Evolutionary conservation across 2,329 filamentous ascomycete genomes (phyloP), one percentile per base, ranked within the genome.

Genomic region (Aspergillus fischeri): DNA sequence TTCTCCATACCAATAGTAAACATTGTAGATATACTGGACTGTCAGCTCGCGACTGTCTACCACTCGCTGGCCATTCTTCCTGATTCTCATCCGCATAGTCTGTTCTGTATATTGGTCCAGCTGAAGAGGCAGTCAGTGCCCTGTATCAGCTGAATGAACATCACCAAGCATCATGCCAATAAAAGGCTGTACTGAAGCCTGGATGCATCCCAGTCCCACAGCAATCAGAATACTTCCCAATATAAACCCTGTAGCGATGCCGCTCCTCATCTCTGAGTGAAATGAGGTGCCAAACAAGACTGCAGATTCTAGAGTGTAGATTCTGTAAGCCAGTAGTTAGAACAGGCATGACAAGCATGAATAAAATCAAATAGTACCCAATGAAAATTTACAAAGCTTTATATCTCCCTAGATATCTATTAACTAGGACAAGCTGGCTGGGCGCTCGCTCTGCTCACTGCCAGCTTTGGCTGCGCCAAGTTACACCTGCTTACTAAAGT

Each of bases 1-100:
- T 24, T 25, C 10, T 48, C 21, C 53, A 49, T 11, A 56, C 56
- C 53, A 58, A 50, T 53, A 58, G 44, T 52, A 56, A 4, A 52
- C 17, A 20, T 52, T 56, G 42, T 56, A 56, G 2, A 56, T 35
- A 29, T 52, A 52, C 24, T 52, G 54, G 10, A 56, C 20, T n/a
- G 54, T 56, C 21, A 56, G 21, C 4, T 28, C 38, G 17, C 50
- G 54, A 32, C 49, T 45, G 3, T 35, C 29, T 11, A 56, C 48
- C 38, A 52, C 54, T 2, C 32, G 41, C 32, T 56, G 17, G 4
- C 54, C 54, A 24, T 21, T 55, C 20, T 44, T 21, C 4, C 41
- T 21, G 41, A 20, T 21, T 4, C 41, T 44, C 10, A 44, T 44
- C 7, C 10, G 44, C 44, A 25, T 14, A 7, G 24, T 14, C 7